These are phyloP conservation scores for Barnettozyma siamensis DNA, from an alignment of 805 yeast species.

Conservation along the genomic window DNA sequence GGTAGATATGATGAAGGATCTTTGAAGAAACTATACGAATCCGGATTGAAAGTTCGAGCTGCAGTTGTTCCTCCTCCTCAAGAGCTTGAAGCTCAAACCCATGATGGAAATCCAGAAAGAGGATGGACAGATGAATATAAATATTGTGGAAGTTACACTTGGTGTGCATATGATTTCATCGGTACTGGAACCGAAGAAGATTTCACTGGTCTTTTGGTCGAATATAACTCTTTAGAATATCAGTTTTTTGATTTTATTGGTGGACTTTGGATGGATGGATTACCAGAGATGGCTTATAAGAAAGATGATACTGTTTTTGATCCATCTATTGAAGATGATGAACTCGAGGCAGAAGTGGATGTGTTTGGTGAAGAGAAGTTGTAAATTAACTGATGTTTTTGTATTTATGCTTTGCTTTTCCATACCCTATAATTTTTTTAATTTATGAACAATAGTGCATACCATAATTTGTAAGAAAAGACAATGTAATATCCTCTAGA, in stretches of 20 bases:
- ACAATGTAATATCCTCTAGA: no score
- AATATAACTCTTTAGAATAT: constrained; percentile 10
- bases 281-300: constrained; percentile 1
- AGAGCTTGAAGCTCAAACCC: constrained; percentile 21
- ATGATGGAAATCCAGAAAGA: constrained; percentile 29
- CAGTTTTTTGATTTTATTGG: constrained; percentile 23
- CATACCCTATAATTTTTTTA: no score
- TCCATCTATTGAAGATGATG: background rate
- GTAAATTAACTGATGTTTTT: background rate
- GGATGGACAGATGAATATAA: constrained; percentile 33
- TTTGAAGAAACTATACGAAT: constrained; percentile 27
- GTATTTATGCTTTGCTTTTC: no score
- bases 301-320: background rate
- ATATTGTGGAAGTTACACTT: constrained; percentile 35
- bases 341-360: background rate
- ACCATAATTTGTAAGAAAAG: no score
- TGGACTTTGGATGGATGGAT: constrained; percentile 22
- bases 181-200: constrained; percentile 27
- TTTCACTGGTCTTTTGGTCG: constrained; percentile 12
- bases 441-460: no score
- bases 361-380: background rate
- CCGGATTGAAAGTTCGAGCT: constrained; percentile 28
- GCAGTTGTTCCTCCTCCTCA: constrained; percentile 39
- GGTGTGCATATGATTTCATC: constrained; percentile 41
- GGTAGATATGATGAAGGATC: constrained; percentile 21